phyloP scores from a whole-genome alignment of 2,329 filamentous ascomycete genomes.

The Lizonia empirigonia region DNA sequence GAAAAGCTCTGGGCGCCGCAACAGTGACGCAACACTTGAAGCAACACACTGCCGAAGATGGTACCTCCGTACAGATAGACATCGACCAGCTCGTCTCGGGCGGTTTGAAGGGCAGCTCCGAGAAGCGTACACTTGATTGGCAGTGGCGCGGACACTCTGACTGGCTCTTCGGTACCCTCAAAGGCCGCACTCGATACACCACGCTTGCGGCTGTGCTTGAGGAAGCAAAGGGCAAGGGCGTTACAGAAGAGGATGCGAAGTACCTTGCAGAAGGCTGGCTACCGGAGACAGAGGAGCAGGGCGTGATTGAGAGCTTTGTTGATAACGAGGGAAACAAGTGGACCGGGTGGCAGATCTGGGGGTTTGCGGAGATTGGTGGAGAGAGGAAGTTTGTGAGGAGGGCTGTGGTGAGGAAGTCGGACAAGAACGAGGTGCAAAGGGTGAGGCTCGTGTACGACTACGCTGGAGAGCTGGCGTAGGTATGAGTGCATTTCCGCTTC shows the following conservation, averaged over 20 bases:
- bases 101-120: slow-evolving; percentile 69
- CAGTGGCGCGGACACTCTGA: slow-evolving; percentile 70
- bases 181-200: slow-evolving; percentile 63
- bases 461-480: slow-evolving; percentile 28
- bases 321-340: slow-evolving; percentile 45
- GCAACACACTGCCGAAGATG: slow-evolving; percentile 29
- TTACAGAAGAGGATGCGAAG: slow-evolving; percentile 30
- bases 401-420: slow-evolving; percentile 42
- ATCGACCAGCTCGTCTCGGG: slow-evolving; percentile 75
- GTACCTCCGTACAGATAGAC: slow-evolving; percentile 63
- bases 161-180: slow-evolving; percentile 77
- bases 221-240: slow-evolving; percentile 29
- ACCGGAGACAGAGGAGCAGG: slow-evolving; percentile 36
- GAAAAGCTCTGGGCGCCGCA: slow-evolving; percentile 72
- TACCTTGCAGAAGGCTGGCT: slow-evolving; percentile 39
- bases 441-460: slow-evolving; percentile 46
- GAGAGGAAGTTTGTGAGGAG: slow-evolving; percentile 41
- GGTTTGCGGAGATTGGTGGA: slow-evolving; percentile 39
- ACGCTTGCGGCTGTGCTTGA: slow-evolving; percentile 37
- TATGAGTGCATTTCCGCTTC: neutral
- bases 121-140: slow-evolving; percentile 64
- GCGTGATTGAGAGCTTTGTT: slow-evolving; percentile 43
- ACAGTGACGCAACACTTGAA: slow-evolving; percentile 69
- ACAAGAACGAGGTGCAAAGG: slow-evolving; percentile 35
- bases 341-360: slow-evolving; percentile 45